phyloP scores from a whole-genome alignment of 345 rosid genomes.

The Schrenkiella parvula region DNA sequence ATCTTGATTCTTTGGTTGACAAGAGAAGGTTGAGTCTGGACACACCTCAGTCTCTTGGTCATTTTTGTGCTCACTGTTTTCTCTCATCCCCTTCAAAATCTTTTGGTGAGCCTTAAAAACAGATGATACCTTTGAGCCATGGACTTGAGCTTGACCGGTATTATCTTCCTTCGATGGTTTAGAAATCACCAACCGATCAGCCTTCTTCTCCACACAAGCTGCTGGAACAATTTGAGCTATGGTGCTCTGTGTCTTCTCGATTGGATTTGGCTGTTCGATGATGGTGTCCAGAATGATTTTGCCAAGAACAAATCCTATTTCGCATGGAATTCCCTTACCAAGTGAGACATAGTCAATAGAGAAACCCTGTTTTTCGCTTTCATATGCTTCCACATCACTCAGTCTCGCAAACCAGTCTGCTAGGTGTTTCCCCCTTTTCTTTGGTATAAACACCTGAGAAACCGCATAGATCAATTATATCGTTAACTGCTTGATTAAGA shows the following conservation, averaged over 20 bases:
- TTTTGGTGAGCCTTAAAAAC: conserved; percentile 16
- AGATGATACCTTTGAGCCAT: conserved; percentile 21
- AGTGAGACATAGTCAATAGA: conserved; percentile 49
- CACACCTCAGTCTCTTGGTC: conserved; percentile 5
- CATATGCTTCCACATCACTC: conserved; percentile 35
- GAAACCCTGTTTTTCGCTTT: conserved; percentile 29
- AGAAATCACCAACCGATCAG: neutral
- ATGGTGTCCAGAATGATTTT: conserved; percentile 70
- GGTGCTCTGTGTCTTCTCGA: conserved; percentile 10
- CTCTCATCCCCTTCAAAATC: conserved; percentile 24
- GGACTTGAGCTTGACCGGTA: neutral
- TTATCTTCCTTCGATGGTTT: conserved; percentile 15
- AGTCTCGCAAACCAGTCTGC: conserved; percentile 43
- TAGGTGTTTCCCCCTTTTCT: conserved; percentile 37
- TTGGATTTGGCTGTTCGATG: conserved; percentile 25
- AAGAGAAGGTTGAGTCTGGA: conserved; percentile 2
- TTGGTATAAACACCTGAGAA: conserved; percentile 60
- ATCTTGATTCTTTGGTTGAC: conserved; percentile 3
- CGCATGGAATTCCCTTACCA: conserved; percentile 50
- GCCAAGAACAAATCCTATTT: conserved; percentile 71
- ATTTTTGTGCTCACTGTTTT: conserved; percentile 6
- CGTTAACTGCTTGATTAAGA: neutral
- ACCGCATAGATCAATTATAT: neutral
- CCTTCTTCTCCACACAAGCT: conserved; percentile 8
- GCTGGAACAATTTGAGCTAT: neutral